Base-by-base conservation (phyloP, 2,329 filamentous ascomycete species). In the Thielaviopsis euricoi region DNA sequence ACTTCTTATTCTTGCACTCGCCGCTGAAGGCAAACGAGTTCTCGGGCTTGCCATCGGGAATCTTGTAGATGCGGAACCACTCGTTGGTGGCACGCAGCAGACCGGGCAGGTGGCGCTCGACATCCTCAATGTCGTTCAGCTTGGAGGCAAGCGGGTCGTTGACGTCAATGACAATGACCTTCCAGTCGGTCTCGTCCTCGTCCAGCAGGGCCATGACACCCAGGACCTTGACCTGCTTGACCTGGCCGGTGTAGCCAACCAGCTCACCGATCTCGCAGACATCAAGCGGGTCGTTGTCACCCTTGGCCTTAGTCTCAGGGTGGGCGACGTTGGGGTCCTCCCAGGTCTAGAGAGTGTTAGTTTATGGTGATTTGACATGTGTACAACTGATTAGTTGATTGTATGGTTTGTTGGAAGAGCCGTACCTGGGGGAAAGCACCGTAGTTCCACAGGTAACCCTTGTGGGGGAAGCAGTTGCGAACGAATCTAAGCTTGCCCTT, bases 21-120 rank as follows among this genome's bases (percentile, higher is more conserved):
- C 93, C 93, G 61, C 90, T 96, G 80, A 98, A 98, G 68, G 93
- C 93, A 71, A 98, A 98, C 79, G 97, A 93, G 84, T 98, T 98
- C 86, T 98, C 93, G 68, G 91, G 90, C 89, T 98, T 98, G 80
- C 93, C 93, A 71, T 98, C 93, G 71, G 93, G 93, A 76, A 98
- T 98, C 82, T 98, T 98, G 86, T 98, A 98, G 83, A 98, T 98
- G 74, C 93, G 89, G 89, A 98, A 98, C 93, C 93, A 98, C 80
- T 98, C 93, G 71, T 98, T 98, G 71, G 91, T 97, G 70, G 93
- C 93, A 66, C 93, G 87, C 72, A 98, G 82, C 61, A 98, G 88
- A 67, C 93, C 93, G 61, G 93, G 93, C 60, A 98, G 85, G 78
- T 97, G 93, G 70, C 91, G 86, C 82, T 98, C 93, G 66, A 98